Evolutionary conservation across 352 stramenopile genomes (phyloP).

Genomic region (Phytophthora sojae): DNA sequence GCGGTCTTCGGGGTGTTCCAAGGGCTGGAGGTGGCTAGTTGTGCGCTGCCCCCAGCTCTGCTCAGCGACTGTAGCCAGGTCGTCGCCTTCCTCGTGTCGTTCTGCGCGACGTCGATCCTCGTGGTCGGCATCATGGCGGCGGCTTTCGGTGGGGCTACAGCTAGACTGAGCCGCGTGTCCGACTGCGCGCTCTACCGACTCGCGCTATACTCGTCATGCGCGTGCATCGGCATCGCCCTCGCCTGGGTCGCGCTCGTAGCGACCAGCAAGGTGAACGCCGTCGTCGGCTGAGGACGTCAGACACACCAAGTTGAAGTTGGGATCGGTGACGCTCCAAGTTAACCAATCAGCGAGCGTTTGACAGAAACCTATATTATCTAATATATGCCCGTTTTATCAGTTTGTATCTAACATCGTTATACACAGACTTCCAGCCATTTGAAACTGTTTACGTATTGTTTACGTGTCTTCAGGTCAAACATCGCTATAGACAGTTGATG

Average conservation of each 20-base stretch:
- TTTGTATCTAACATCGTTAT: neutral
- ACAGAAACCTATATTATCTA: neutral
- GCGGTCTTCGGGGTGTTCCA: neutral
- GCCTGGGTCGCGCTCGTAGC: neutral
- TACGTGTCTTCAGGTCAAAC: neutral
- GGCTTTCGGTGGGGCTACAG: neutral
- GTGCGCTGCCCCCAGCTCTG: neutral
- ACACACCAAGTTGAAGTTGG: slow-evolving; percentile 1
- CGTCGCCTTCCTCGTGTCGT: neutral
- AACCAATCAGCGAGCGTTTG: neutral
- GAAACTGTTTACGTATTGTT: neutral
- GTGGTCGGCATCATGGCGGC: neutral
- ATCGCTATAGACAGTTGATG: neutral
- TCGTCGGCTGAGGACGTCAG: neutral
- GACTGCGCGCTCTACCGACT: neutral
- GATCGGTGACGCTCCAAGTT: neutral
- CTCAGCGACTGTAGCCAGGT: neutral
- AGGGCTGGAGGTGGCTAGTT: neutral
- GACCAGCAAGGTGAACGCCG: neutral
- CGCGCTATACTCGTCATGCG: neutral
- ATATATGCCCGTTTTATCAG: neutral
- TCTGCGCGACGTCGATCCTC: neutral
- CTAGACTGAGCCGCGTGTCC: neutral
- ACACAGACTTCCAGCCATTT: neutral
- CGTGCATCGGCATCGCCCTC: neutral